Base-by-base conservation (phyloP, 2,329 filamentous ascomycete species). In the Lasiodiplodia sp. region DNA sequence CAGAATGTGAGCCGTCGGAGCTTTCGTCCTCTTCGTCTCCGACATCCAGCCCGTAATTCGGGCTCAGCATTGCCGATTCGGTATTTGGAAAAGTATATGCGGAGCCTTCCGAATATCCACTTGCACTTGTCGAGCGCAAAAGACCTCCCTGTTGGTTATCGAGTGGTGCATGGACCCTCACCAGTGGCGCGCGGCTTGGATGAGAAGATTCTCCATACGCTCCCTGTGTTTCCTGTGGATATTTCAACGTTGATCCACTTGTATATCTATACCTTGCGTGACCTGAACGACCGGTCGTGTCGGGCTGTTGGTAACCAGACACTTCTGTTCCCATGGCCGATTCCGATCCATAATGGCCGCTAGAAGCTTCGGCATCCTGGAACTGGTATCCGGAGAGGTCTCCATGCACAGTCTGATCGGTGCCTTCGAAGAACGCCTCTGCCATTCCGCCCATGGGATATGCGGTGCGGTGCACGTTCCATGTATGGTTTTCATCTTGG, bases 1-100 rank as follows among this genome's bases (percentile, higher is more conserved):
- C 52, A 16, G 63, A 28, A 2, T n/a, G 62, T 34, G 63, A 55
- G 37, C 23, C 25, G 8, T 53, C 63, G 4, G 60, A 64, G 23
- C 44, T 40, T 18, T 38, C 44, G 1, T 16, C 44, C 18, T 52
- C 44, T 18, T 64, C 60, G 8, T 23, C 44, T 28, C 31, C 31
- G 3, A 21, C 21, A 5, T 38, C 18, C n/a, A 6, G 44, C n/a
- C 44, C 44, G 11, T 47, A 31, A n/a, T 25, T 38, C 12, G 60
- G 31, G n/a, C 44, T 28, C 10, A 52, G n/a, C 44, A 38, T 18
- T 8, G 44, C n/a, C 31, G 40, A 37, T 18, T 18, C 31, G 5
- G 31, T 31, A 31, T 11, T 25, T 16, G 44, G 34, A 2, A 63
- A 10, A 11, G 23, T 40, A 34, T 34, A 51, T 21, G 23, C 8